Evolutionary conservation across 2,329 filamentous ascomycete genomes (phyloP), one percentile per base, ranked within the genome.

Genomic region (Apiospora marii): DNA sequence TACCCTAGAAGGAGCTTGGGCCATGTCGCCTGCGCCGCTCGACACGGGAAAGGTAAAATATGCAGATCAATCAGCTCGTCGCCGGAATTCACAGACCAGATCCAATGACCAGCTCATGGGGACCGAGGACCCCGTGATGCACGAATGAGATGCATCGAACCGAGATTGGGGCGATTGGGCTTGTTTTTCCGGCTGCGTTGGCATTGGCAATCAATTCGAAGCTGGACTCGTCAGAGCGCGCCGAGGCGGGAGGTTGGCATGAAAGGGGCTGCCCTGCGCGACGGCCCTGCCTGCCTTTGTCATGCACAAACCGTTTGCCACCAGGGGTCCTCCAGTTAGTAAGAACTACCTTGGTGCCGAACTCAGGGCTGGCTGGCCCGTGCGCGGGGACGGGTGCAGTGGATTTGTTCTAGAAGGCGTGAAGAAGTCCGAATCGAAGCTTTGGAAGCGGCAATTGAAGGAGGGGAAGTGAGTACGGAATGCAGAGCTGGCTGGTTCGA

Each of bases 401-500:
- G 44, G 67, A 68, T 44, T 68, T 68, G 67, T 68, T 68, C 67
- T 68, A 68, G 67, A 68, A 68, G 67, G 24, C 30, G 43, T 37
- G 19, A 48, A 68, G 67, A 68, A 68, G 41, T 64, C 67, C 41
- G 44, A n/a, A 41, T 70, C 68, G 68, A 70, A 70, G 68, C 48
- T 70, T 70, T 70, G 68, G 30, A 51, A 58, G 48, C 68, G 68
- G 68, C 68, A 70, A 43, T 70, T 41, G 68, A 58, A 70, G 68
- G 49, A 51, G 68, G 48, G 68, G 44, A 37, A 53, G 68, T 22
- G 30, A 68, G 67, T 64, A 19, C 34, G n/a, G 58, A 64, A 64
- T 64, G 58, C 58, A 64, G 34, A 64, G 58, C 58, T 64, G 58
- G 58, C 53, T n/a, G 53, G 53, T 14, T 22, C 16, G 30, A 61